Evolutionary conservation across 2,329 filamentous ascomycete species (phyloP).

Genomic region (Diaporthe ampelina): DNA sequence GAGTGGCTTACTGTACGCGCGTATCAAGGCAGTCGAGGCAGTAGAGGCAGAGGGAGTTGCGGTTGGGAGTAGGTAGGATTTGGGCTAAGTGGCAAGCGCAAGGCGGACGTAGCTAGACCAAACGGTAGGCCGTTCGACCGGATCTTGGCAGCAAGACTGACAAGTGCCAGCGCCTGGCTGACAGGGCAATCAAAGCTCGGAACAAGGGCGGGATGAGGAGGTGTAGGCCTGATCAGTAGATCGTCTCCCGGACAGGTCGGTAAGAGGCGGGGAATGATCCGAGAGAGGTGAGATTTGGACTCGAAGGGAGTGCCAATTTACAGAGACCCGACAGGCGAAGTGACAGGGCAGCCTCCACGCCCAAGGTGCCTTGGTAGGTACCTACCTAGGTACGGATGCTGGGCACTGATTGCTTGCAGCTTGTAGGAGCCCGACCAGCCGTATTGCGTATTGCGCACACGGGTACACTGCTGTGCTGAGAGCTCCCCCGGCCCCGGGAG

Average conservation of each 20-base stretch:
- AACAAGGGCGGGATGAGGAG: constrained; percentile 22
- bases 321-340: background rate
- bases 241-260: constrained; percentile 22
- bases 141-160: constrained; percentile 20
- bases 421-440: background rate
- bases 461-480: background rate
- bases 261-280: constrained; percentile 33
- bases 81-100: constrained; percentile 25
- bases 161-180: constrained; percentile 15
- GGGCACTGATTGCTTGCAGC: constrained; percentile 6
- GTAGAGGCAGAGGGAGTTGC: background rate
- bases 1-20: constrained; percentile 38
- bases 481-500: constrained; percentile 21
- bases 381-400: background rate
- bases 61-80: constrained; percentile 27
- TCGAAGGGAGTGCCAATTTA: constrained; percentile 30
- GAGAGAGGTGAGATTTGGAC: constrained; percentile 15
- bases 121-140: constrained; percentile 22
- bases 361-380: too few species aligned
- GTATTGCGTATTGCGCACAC: background rate
- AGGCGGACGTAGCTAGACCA: constrained; percentile 31
- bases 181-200: constrained; percentile 18
- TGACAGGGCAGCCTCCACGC: constrained; percentile 6
- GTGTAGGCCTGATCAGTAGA: constrained; percentile 10
- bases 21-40: constrained; percentile 28